A percentile compares a stretch with the other conserved stretches of the same genome.
These are phyloP conservation scores for Scutellaria baicalensis DNA, from an alignment of 257 asterid genomes.

Conservation along the genomic window DNA sequence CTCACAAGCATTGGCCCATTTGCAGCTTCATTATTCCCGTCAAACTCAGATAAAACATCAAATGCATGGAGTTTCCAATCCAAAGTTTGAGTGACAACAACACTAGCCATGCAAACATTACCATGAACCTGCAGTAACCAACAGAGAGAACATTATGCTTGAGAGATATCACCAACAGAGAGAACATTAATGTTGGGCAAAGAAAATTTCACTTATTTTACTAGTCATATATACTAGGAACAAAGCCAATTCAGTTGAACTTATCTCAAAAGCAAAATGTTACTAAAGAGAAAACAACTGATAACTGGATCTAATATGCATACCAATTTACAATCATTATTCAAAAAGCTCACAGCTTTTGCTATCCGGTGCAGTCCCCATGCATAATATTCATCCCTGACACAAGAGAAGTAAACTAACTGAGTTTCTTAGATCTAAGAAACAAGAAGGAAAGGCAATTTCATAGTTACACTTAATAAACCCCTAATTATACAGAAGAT, in stretches of 20 bases:
- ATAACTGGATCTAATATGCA: constrained; percentile 19
- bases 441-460: constrained; percentile 9
- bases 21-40: constrained; percentile 78
- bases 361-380: constrained; percentile 99
- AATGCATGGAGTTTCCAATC: constrained; percentile 98
- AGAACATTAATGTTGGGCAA: not conserved
- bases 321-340: constrained; percentile 97
- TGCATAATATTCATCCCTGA: constrained; percentile 91
- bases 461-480: not conserved
- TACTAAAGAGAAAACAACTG: not conserved
- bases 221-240: not conserved
- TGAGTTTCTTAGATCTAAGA: constrained; percentile 6
- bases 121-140: constrained; percentile 84
- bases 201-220: not conserved
- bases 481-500: not conserved
- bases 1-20: constrained; percentile 91
- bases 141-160: constrained; percentile 8
- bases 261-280: constrained; percentile 3
- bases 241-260: constrained; percentile 4
- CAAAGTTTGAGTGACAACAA: constrained; percentile 92
- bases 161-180: constrained; percentile 3
- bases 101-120: constrained; percentile 95
- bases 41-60: constrained; percentile 95
- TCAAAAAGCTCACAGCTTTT: constrained; percentile 98
- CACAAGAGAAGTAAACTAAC: constrained; percentile 15